phyloP scores from a whole-genome alignment of 495 filamentous ascomycete species.

The Annulohypoxylon moriforme region DNA sequence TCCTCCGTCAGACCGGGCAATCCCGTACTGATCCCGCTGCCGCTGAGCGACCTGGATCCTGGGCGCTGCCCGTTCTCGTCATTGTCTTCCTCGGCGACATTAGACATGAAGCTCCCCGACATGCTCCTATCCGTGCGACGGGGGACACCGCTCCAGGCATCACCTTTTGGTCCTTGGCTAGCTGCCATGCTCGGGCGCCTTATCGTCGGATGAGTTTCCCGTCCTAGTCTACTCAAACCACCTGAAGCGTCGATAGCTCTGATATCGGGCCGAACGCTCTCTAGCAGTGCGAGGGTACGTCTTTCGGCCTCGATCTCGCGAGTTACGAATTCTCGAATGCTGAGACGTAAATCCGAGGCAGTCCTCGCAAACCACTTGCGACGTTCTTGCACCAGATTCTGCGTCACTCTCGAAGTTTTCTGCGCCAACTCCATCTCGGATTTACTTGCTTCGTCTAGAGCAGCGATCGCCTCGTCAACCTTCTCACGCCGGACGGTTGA shows the following conservation, averaged over 20 bases:
- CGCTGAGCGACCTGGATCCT: conserved; percentile 59
- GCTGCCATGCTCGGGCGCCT: conserved; percentile 81
- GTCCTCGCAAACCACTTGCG: conserved; percentile 92
- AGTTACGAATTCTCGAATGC: conserved; percentile 90
- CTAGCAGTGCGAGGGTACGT: conserved; percentile 88
- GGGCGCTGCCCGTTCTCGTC: conserved; percentile 57
- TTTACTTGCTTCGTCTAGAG: conserved; percentile 85
- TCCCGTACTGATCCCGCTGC: conserved; percentile 67
- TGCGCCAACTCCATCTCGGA: conserved; percentile 81
- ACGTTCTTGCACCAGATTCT: conserved; percentile 88
- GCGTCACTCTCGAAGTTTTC: conserved; percentile 87
- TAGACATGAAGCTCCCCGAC: conserved; percentile 73
- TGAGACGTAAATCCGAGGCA: conserved; percentile 78
- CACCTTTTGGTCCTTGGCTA: conserved; percentile 93
- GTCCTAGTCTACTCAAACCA: conserved; percentile 86
- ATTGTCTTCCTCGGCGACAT: conserved; percentile 58
- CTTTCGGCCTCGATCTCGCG: conserved; percentile 97
- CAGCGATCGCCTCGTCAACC: conserved; percentile 92
- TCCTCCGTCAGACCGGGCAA: conserved; percentile 77
- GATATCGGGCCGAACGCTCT: conserved; percentile 92
- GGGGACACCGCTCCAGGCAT: conserved; percentile 96
- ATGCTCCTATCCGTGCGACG: conserved; percentile 80
- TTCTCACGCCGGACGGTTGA: conserved; percentile 89
- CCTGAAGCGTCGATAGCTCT: conserved; percentile 90
- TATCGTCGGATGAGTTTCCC: conserved; percentile 82